Evolutionary conservation across 148 eudicot genomes (phyloP), one percentile per base, ranked within the genome.

Genomic region (Rhododendron griersonianum): DNA sequence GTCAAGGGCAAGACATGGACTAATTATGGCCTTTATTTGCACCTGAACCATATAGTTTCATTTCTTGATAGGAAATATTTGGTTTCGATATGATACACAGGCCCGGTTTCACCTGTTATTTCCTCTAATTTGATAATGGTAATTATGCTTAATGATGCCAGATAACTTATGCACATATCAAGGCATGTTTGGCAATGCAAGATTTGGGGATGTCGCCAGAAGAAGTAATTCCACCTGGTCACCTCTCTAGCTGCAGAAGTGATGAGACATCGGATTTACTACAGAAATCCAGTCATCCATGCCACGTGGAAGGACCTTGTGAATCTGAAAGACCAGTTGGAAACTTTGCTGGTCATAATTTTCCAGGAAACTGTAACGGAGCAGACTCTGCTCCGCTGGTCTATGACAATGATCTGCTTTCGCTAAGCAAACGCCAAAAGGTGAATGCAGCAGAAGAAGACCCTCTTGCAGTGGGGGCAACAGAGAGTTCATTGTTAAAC

Each of bases 101-200:
- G 28, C 19, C 16, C 15, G 80, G 39, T 7, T 55, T 19, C 8
- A 7, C 55, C n/a, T 63, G 65, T 77, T 33, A 25, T 81, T 77
- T 63, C 39, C 51, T 69, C 18, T 21, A 11, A 33, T 18, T 50
- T 25, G 55, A 59, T 86, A 81, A 10, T 25, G 84, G 82, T 74
- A 37, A 75, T 35, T 51, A 48, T 51, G 50, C 30, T 41, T 75
- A 35, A 51, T 84, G 84, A 83, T 74, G 37, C 30, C 83, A 95
- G 98, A 87, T 95, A 84, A 91, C 86, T 30, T 95, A 95, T 85
- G 25, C 84, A 21, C 96, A 93, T 63, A 91, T 95, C 80, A 93
- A 87, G 90, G 88, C 89, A 63, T 90, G 88, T 82, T 86, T 94
- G 89, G 63, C 91, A 30, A 92, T 94, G 91, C 88, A 89, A 87